Evolutionary conservation across 495 filamentous ascomycete species (phyloP), one percentile per base, ranked within the genome.

Genomic region (Penicillium coffeae): DNA sequence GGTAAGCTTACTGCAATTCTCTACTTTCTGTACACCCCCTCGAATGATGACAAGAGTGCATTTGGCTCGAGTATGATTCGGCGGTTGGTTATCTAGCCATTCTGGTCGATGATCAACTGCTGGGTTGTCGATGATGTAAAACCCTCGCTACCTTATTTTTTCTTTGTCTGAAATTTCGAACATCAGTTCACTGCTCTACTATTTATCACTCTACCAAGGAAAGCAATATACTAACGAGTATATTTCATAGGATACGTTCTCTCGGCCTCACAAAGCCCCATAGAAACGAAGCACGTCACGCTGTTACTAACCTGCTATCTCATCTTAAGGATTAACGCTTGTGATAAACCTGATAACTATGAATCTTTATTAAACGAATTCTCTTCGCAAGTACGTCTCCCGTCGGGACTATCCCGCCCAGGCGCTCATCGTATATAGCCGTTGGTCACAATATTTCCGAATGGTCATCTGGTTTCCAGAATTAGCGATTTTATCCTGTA

Each of bases 11-110:
- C 20, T 21, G 13, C 52, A 48, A 18, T 48, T 52, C 45, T 42
- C 54, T 41, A 41, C 33, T 42, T 48, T 21, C 58, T 40, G 41
- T 39, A 35, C 49, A 54, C 21, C 46, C 44, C 44, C 59, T 73
- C 61, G 58, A 63, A 90, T 92, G 90, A 95, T 96, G 90, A 96
- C 89, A 88, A 89, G 90, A 96, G 90, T 88, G 90, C 90, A 96
- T 96, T 96, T 96, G 90, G 90, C 90, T 96, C 88, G 90, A 96
- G 90, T 77, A 94, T 88, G 81, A 78, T 64, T 59, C 68, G 76
- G 58, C 48, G 50, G 57, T 59, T 47, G 34, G 34, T 58, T 55
- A 55, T 48, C 45, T 60, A 46, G 50, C 74, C 77, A 70, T 85
- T 76, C 69, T 84, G 82, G 79, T 64, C 60, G 59, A 54, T 62